Evolutionary conservation across 345 rosid genomes (phyloP).

Genomic region (Euphorbia pulcherrima): DNA sequence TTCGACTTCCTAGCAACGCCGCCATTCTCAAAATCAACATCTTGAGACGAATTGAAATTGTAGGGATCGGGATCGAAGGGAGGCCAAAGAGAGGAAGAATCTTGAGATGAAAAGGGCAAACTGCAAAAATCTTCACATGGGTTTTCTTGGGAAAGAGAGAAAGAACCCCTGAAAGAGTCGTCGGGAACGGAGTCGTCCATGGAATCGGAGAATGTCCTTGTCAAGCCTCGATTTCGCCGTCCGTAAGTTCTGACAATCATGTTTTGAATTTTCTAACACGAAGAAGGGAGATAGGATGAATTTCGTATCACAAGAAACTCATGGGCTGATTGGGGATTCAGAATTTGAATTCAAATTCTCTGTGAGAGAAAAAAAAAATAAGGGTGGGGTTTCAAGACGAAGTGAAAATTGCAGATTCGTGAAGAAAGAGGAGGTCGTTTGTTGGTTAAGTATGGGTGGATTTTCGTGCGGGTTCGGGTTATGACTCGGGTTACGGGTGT

Average conservation of each 20-base stretch:
- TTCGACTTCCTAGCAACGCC: constrained; percentile 43
- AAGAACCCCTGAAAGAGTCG: constrained; percentile 28
- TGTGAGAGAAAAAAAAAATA: background rate
- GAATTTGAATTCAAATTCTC: background rate
- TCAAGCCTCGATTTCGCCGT: constrained; percentile 62
- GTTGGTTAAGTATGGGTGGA: constrained; percentile 1
- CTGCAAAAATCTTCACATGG: constrained; percentile 43
- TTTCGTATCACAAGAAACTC: background rate
- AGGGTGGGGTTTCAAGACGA: background rate
- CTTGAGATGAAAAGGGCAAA: constrained; percentile 60
- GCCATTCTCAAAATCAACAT: constrained; percentile 27
- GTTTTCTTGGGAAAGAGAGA: constrained; percentile 50
- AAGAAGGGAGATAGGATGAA: background rate
- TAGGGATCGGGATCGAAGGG: constrained; percentile 40
- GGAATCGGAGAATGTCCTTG: constrained; percentile 47
- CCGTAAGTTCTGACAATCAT: constrained; percentile 95
- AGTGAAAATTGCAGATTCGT: background rate
- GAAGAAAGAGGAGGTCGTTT: background rate
- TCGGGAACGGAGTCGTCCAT: constrained; percentile 42
- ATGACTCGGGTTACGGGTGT: background rate
- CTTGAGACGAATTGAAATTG: constrained; percentile 19
- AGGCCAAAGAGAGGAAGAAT: constrained; percentile 57
- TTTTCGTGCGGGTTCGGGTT: background rate
- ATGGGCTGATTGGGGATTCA: constrained; percentile 1
- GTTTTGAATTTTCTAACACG: constrained; percentile 7